Conservation (phyloP, 1,284 basidiomycete genomes). For the Sanguinoderma infundibulare region DNA sequence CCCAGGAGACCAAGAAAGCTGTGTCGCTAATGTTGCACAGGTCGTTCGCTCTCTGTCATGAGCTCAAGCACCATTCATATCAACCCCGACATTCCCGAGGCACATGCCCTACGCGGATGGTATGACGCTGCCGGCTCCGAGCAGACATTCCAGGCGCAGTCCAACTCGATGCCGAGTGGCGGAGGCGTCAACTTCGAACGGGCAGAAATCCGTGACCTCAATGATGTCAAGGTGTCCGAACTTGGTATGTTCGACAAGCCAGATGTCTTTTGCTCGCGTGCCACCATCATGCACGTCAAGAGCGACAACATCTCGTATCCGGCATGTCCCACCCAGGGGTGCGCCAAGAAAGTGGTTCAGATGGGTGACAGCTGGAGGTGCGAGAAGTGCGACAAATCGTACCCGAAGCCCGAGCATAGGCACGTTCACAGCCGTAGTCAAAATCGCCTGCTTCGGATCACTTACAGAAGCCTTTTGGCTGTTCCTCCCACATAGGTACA, state of each 20-base stretch:
- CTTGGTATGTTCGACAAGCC: constrained; percentile 81
- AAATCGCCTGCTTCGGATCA: neutral
- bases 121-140: constrained; percentile 74
- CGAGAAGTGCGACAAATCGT: constrained; percentile 90
- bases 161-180: constrained; percentile 46
- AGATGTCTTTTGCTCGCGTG: constrained; percentile 85
- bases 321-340: constrained; percentile 82
- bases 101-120: constrained; percentile 91
- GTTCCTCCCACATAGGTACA: constrained; percentile 65
- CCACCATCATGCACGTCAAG: constrained; percentile 91
- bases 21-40: constrained; percentile 40
- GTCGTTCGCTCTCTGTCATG: constrained; percentile 78
- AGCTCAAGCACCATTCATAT: constrained; percentile 75
- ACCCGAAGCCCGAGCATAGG: constrained; percentile 82
- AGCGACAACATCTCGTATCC: constrained; percentile 88
- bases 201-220: constrained; percentile 74
- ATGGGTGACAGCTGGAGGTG: constrained; percentile 82
- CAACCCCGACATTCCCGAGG: constrained; percentile 90
- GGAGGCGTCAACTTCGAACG: constrained; percentile 61
- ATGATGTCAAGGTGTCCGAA: constrained; percentile 83
- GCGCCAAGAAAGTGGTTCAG: constrained; percentile 92
- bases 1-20: neutral
- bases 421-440: constrained; percentile 40
- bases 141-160: constrained; percentile 74
- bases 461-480: neutral